Evolutionary conservation across 169 alveolate genomes (phyloP), one percentile per base, ranked within the genome.

Genomic region (Neospora caninum): DNA sequence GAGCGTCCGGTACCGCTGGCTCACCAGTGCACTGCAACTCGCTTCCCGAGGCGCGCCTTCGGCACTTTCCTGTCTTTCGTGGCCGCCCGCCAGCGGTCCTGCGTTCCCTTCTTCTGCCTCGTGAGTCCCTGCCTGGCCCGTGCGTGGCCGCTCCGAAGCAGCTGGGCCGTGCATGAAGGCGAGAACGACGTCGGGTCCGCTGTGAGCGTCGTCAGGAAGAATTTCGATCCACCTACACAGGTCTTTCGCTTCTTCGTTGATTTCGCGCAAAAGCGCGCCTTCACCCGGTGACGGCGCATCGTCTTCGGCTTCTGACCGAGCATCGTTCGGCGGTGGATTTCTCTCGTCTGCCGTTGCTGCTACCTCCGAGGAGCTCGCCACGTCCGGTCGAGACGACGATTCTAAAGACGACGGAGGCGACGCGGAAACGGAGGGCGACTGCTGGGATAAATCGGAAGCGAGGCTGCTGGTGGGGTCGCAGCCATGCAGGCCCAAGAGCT

Each of bases 161-260:
- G 83, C 84, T 36, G 82, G 92, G 88, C 73, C 94, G 70, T 58
- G 91, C 92, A 25, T 69, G 49, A 93, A 93, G n/a, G 95, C 89
- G 69, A 91, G 80, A 49, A 93, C 82, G 88, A 91, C 95, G 41
- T 93, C 93, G 25, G 95, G 95, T 6, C 95, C 95, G 38, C 69
- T 86, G 70, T 69, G 36, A 53, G 22, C 31, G 54, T 31, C 49
- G 39, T 45, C 29, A 18, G 80, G 34, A 27, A 67, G 22, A 49
- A 29, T 87, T 34, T 70, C 89, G 54, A 93, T 86, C 95, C 95
- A 93, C 27, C 67, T 73, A 7, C 88, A 58, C 89, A 93, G 80
- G 89, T 41, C 43, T n/a, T 80, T 73, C 64, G 93, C 93, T 67
- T 93, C 95, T 38, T 34, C 91, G 43, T 93, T 93, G 43, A 93